Evolutionary conservation across 805 yeast genomes (phyloP).

Genomic region (fission yeast (Schizosaccharomyces pombe)): ASM294v3 CU329670.1:1102001-1102500

Average conservation of each 20-base stretch:
- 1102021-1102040: constrained; percentile 10
- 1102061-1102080: constrained; percentile 15
- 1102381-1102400: constrained; percentile 24
- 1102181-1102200: constrained; percentile 24
- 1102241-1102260: constrained; percentile 17
- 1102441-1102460: constrained; percentile 20
- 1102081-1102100: constrained; percentile 20
- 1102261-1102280: constrained; percentile 21
- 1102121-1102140: constrained; percentile 22
- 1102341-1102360: constrained; percentile 24
- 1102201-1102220: constrained; percentile 11
- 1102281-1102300: constrained; percentile 18
- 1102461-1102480: constrained; percentile 17
- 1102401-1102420: constrained; percentile 17
- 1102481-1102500: constrained; percentile 12
- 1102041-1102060: constrained; percentile 12
- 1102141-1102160: constrained; percentile 18
- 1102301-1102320: not conserved
- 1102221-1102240: constrained; percentile 25
- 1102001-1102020: constrained; percentile 7
- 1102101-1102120: constrained; percentile 20
- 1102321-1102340: constrained; percentile 11
- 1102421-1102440: constrained; percentile 21
- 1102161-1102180: constrained; percentile 20
- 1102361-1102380: constrained; percentile 20